A percentile compares a stretch with the other conserved stretches of the same genome.
phyloP scores from a whole-genome alignment of 495 filamentous ascomycete genomes.

The Copromyces sp. region DNA sequence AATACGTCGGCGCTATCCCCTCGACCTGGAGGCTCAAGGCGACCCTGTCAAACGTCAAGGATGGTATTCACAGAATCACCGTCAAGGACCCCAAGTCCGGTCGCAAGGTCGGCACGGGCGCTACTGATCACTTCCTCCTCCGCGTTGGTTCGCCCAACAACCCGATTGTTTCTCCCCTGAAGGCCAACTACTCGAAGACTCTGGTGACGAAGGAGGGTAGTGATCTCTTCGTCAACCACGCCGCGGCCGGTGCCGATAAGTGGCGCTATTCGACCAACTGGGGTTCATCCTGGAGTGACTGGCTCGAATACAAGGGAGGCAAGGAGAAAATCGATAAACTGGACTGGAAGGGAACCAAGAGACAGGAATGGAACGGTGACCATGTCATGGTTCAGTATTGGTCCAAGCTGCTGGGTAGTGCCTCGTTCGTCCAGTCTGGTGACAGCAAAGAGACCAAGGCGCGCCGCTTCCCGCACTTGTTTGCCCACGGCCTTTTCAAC shows the following conservation, averaged over 20 bases:
- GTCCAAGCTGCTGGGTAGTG: slow-evolving; percentile 50
- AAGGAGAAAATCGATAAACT: slow-evolving; percentile 41
- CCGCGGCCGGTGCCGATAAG: slow-evolving; percentile 51
- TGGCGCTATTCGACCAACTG: slow-evolving; percentile 56
- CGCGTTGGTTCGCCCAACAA: slow-evolving; percentile 39
- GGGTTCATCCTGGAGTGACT: slow-evolving; percentile 50
- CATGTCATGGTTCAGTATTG: slow-evolving; percentile 61
- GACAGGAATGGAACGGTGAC: slow-evolving; percentile 53
- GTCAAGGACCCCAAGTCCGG: slow-evolving; percentile 44
- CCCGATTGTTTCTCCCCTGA: slow-evolving; percentile 46
- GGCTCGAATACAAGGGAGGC: slow-evolving; percentile 47
- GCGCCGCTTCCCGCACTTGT: slow-evolving; percentile 58
- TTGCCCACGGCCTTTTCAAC: slow-evolving; percentile 54
- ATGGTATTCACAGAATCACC: slow-evolving; percentile 55
- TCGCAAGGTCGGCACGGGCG: slow-evolving; percentile 28
- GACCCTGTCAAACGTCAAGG: slow-evolving; percentile 31
- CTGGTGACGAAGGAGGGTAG: slow-evolving; percentile 32
- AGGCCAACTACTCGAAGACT: slow-evolving; percentile 48
- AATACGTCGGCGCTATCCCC: slow-evolving; percentile 36
- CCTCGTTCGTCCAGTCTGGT: slow-evolving; percentile 50
- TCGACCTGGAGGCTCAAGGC: slow-evolving; percentile 45
- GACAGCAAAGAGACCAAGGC: slow-evolving; percentile 34
- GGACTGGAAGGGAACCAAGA: slow-evolving; percentile 50
- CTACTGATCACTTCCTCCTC: slow-evolving; percentile 40
- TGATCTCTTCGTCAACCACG: slow-evolving; percentile 43